Evolutionary conservation across 768 basidiomycete genomes (phyloP).

Genomic region (Austroboletus eburneus): DNA sequence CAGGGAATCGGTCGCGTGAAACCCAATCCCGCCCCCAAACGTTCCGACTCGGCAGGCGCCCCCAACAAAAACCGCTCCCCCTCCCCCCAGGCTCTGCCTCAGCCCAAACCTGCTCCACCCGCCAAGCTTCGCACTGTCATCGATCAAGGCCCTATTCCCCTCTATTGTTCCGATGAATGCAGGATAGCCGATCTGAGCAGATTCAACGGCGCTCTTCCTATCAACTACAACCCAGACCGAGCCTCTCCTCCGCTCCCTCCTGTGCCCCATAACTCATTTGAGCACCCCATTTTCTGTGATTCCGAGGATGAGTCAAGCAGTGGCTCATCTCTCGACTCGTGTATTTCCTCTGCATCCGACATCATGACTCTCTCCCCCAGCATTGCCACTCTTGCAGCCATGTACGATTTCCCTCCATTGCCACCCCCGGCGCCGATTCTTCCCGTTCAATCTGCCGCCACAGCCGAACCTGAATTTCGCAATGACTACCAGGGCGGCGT

Average conservation of each 20-base stretch:
- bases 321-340: slow-evolving; percentile 37
- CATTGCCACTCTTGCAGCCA: slow-evolving; percentile 37
- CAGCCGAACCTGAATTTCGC: slow-evolving; percentile 28
- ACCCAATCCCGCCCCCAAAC: slow-evolving; percentile 53
- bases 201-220: slow-evolving; percentile 37
- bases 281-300: slow-evolving; percentile 22
- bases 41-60: slow-evolving; percentile 22
- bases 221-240: slow-evolving; percentile 46
- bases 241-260: slow-evolving; percentile 39
- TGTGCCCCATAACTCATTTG: slow-evolving; percentile 38
- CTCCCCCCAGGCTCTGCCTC: slow-evolving; percentile 19
- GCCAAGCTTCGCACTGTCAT: slow-evolving; percentile 63
- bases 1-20: slow-evolving; percentile 64
- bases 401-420: slow-evolving; percentile 47
- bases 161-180: slow-evolving; percentile 84
- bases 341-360: slow-evolving; percentile 24
- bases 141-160: slow-evolving; percentile 73
- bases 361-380: slow-evolving; percentile 20
- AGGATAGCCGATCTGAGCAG: slow-evolving; percentile 52
- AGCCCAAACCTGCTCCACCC: slow-evolving; percentile 29
- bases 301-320: slow-evolving; percentile 41
- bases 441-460: slow-evolving; percentile 15
- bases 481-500: slow-evolving; percentile 54
- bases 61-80: slow-evolving; percentile 12
- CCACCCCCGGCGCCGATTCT: slow-evolving; percentile 49